These are phyloP conservation scores for Endothia cerciana DNA, from an alignment of 2,329 filamentous ascomycete species.

Conservation along the genomic window DNA sequence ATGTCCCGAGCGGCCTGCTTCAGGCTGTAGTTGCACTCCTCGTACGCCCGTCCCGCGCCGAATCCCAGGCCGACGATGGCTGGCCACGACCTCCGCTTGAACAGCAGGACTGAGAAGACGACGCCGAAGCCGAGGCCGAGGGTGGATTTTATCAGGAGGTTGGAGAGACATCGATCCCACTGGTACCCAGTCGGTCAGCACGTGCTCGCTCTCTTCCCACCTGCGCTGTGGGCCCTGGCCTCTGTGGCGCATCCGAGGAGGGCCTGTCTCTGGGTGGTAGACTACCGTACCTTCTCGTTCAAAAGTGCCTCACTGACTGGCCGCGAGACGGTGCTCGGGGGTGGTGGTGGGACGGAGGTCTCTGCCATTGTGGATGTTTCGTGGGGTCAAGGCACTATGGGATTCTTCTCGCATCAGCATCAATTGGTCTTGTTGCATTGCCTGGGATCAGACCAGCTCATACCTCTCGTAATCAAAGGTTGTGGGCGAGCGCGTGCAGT, in stretches of 20 bases:
- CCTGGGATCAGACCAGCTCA: constrained; percentile 1
- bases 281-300: constrained; percentile 86
- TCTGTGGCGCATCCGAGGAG: background rate
- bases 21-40: constrained; percentile 90
- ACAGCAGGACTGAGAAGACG: constrained; percentile 96
- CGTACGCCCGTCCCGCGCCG: constrained; percentile 93
- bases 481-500: constrained; percentile 27
- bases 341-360: constrained; percentile 56
- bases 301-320: constrained; percentile 97
- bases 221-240: background rate
- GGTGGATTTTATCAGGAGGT: constrained; percentile 93
- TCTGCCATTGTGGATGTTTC: constrained; percentile 54
- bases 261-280: background rate
- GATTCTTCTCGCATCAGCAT: constrained; percentile 24
- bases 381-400: constrained; percentile 11
- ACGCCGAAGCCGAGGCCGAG: constrained; percentile 97
- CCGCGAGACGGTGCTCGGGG: constrained; percentile 70
- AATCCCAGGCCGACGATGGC: constrained; percentile 95
- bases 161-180: constrained; percentile 99
- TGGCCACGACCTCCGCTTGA: constrained; percentile 97
- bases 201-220: background rate
- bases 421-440: constrained; percentile 27
- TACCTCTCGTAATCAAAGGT: constrained; percentile 27
- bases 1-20: constrained; percentile 64
- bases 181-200: constrained; percentile 43